These are phyloP conservation scores for Coniochaeta pulveracea DNA, from an alignment of 2,329 filamentous ascomycete species.

Conservation along the genomic window DNA sequence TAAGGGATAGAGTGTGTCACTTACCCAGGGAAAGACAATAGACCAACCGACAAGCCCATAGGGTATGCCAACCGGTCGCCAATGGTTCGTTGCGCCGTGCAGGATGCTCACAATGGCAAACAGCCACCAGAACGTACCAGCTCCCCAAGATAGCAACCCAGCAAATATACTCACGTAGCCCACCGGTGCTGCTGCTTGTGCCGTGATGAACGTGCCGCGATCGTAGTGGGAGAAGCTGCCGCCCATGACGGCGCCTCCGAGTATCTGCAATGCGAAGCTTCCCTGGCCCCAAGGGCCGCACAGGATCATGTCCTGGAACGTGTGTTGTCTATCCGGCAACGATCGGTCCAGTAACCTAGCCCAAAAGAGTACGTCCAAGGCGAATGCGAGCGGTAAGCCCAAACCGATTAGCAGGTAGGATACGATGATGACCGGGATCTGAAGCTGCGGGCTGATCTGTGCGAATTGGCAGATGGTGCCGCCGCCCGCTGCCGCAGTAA, in stretches of 20 bases:
- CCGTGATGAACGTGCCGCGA: constrained; percentile 20
- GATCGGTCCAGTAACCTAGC: constrained; percentile 14
- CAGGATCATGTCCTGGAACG: constrained; percentile 26
- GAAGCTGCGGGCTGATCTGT: constrained; percentile 8
- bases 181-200: constrained; percentile 18
- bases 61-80: background rate
- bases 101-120: constrained; percentile 15
- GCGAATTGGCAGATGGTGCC: constrained; percentile 9
- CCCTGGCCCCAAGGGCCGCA: constrained; percentile 26
- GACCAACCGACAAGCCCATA: background rate
- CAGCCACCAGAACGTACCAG: constrained; percentile 28
- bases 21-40: background rate
- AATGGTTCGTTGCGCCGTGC: background rate
- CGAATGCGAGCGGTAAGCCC: constrained; percentile 17
- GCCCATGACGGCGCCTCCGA: constrained; percentile 20
- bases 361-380: constrained; percentile 17
- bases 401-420: constrained; percentile 23
- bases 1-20: too few relatives aligned
- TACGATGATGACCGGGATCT: constrained; percentile 26
- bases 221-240: constrained; percentile 19
- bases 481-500: constrained; percentile 25
- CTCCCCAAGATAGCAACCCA: constrained; percentile 25
- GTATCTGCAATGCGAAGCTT: constrained; percentile 24
- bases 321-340: constrained; percentile 10
- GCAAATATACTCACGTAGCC: constrained; percentile 22